Percentiles rank a stretch among this genome's conserved stretches.
phyloP scores from a whole-genome alignment of 345 rosid species.

The Euclidium syriacum region DNA sequence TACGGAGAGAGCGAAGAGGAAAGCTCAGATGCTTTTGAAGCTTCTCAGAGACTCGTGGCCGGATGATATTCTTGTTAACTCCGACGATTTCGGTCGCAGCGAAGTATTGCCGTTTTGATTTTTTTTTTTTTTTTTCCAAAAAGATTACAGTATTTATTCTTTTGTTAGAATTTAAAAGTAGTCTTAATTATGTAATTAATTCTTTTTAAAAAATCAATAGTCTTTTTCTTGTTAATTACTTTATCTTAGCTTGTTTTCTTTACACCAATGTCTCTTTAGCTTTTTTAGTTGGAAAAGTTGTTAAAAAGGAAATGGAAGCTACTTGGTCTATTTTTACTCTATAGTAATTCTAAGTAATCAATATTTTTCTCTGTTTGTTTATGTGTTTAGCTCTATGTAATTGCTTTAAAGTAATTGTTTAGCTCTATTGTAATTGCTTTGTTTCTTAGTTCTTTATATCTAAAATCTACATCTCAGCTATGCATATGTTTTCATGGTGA shows the following conservation, averaged over 20 bases:
- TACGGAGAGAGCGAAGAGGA: conserved; percentile 94
- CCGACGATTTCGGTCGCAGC: conserved; percentile 65
- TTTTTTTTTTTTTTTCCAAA: not conserved
- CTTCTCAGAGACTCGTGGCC: conserved; percentile 86
- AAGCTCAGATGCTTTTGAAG: conserved; percentile 88
- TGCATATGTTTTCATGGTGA: too few species aligned
- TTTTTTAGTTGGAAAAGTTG: not conserved
- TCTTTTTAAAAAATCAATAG: not conserved
- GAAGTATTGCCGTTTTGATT: conserved; percentile 69
- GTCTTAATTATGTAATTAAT: conserved; percentile 21
- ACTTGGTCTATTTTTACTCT: too few species aligned
- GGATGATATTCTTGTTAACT: conserved; percentile 44
- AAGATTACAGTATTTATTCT: not conserved
- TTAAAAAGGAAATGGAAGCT: not conserved
- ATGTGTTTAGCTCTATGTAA: too few species aligned
- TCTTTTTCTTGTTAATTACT: not conserved
- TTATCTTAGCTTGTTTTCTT: not conserved
- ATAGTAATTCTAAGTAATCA: too few species aligned
- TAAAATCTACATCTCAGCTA: too few species aligned
- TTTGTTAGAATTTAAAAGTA: conserved; percentile 2
- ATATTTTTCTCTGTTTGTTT: too few species aligned
- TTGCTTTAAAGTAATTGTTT: too few species aligned
- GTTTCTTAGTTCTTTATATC: too few species aligned
- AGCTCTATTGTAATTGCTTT: too few species aligned
- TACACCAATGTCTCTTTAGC: not conserved